A percentile compares a stretch with the other conserved stretches of the same genome.
Conservation (phyloP, 2,329 filamentous ascomycete genomes). For the Epichloe festucae region DNA sequence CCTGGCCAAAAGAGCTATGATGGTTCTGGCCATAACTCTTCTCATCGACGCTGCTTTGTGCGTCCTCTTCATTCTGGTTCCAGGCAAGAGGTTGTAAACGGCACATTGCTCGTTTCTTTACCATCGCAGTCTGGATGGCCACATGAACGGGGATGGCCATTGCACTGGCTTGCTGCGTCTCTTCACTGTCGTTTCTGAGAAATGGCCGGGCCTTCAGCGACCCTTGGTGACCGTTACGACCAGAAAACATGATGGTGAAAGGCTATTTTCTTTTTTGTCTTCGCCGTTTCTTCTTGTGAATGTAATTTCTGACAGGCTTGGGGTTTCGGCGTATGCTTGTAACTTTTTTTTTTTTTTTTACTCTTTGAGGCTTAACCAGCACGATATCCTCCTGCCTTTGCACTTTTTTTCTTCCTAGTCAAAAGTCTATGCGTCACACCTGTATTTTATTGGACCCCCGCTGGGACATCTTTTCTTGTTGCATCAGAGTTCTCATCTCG, state of each 20-base stretch:
- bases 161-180: constrained; percentile 3
- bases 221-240: constrained; percentile 7
- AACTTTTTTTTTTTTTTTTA: background rate
- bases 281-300: background rate
- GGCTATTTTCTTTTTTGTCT: background rate
- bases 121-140: background rate
- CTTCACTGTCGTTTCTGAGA: constrained; percentile 1
- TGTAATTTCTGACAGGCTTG: background rate
- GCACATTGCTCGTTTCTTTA: background rate
- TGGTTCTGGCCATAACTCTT: constrained; percentile 64
- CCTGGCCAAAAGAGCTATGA: constrained; percentile 68
- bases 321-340: constrained; percentile 1
- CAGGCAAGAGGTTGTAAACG: constrained; percentile 62
- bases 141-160: background rate
- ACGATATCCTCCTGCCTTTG: background rate
- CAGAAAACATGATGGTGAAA: background rate
- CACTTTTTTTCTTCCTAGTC: background rate
- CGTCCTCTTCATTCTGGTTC: constrained; percentile 87
- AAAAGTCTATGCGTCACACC: background rate
- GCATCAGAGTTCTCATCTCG: background rate
- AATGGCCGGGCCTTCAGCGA: background rate
- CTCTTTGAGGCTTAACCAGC: background rate
- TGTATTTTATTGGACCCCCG: background rate
- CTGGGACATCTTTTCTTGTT: background rate
- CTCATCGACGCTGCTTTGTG: constrained; percentile 72